Conservation (phyloP, 2,329 filamentous ascomycete genomes). For the Diaporthe australafricana region DNA sequence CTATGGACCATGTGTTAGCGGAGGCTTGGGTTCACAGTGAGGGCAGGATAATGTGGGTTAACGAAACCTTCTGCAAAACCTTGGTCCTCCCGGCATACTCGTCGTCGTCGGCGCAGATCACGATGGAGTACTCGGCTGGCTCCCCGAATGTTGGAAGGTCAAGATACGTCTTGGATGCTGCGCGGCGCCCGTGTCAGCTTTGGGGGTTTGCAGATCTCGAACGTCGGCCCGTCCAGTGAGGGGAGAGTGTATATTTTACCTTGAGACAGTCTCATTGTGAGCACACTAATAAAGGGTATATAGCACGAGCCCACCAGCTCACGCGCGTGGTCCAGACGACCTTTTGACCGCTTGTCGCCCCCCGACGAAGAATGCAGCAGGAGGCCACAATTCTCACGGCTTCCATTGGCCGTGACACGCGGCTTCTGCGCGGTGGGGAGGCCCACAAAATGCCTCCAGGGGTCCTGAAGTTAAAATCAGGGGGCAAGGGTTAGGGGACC, state of each 20-base stretch:
- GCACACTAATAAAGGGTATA: conserved; percentile 31
- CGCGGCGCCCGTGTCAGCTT: conserved; percentile 33
- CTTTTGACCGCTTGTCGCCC: conserved; percentile 37
- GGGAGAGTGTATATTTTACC: conserved; percentile 28
- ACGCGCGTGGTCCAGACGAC: conserved; percentile 33
- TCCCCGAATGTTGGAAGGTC: conserved; percentile 37
- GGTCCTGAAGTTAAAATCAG: conserved; percentile 21
- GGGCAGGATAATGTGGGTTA: not conserved
- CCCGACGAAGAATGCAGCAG: conserved; percentile 31
- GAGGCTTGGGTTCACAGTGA: not conserved
- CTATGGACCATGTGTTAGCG: conserved; percentile 20
- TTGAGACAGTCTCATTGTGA: conserved; percentile 39
- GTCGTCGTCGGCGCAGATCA: conserved; percentile 37
- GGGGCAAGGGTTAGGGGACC: conserved; percentile 24
- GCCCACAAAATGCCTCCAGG: conserved; percentile 29
- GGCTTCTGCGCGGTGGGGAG: conserved; percentile 29
- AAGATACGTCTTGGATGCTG: conserved; percentile 38
- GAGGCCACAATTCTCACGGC: conserved; percentile 31
- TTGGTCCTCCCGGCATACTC: conserved; percentile 37
- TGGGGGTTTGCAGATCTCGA: not conserved
- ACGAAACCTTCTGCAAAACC: conserved; percentile 36
- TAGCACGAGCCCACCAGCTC: conserved; percentile 35
- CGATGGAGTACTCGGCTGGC: conserved; percentile 37
- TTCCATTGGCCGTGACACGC: conserved; percentile 30
- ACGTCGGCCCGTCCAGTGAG: not conserved